Base-by-base conservation (phyloP, 768 basidiomycete genomes). In the Infundibulicybe gibba region DNA sequence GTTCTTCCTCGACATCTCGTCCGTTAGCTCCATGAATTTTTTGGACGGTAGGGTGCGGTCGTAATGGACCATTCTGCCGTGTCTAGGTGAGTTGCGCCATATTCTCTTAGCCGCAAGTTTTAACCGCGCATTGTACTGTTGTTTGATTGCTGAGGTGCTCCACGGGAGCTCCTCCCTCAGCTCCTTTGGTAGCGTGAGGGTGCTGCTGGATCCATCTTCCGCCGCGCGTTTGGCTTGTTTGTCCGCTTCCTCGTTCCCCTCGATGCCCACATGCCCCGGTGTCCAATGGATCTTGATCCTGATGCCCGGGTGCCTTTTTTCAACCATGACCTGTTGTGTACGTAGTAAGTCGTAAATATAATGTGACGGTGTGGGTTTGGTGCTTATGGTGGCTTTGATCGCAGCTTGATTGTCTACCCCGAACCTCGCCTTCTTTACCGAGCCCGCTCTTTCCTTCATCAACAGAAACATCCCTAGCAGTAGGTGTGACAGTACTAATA, bases 201-300 rank as follows among this genome's bases (percentile, higher is more conserved):
- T 10, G 2, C 3, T 11, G 13, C 44, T 38, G 0, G 48, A 46
- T 9, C 39, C 2, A 5, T 35, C 20, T 30, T 49, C 40, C 2
- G 54, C 53, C 6, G 53, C 57, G 12, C 19, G 16, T 25, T 54
- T 54, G 8, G 59, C 58, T n/a, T 53, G 49, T 25, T 43, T 44
- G 41, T 61, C 58, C 13, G 54, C 58, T 2, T 32, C 32, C 16
- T 61, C n/a, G n/a, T n/a, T n/a, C n/a, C n/a, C n/a, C n/a, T n/a
- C n/a, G n/a, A n/a, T n/a, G n/a, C n/a, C n/a, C 56, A 32, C 59
- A 59, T 3, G 60, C 1, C 59, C 57, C 0, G 60, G 59, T 0
- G 47, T 21, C 58, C 59, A 61, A 0, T 42, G 39, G 0, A 61
- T 33, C 1, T 45, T 49, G 3, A 61, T 10, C 0, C 11, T 20